phyloP scores from a whole-genome alignment of 306 rosid species.

The Parietaria judaica region DNA sequence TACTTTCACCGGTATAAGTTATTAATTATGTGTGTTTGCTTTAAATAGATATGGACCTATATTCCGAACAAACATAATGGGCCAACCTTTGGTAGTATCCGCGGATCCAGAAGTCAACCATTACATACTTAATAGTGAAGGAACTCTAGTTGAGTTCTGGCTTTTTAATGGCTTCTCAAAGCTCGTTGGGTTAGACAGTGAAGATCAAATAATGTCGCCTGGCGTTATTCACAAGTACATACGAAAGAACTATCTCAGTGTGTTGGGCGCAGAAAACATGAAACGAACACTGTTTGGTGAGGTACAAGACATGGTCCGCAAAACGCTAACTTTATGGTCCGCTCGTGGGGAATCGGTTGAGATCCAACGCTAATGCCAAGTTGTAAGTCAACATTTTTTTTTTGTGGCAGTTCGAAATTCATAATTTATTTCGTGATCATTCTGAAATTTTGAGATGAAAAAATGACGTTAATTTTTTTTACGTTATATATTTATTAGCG shows the following conservation, averaged over 20 bases:
- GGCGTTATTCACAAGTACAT: conserved; percentile 20
- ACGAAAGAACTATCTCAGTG: conserved; percentile 9
- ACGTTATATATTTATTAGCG: no score
- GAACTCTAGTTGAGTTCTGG: conserved; percentile 19
- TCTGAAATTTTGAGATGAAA: no score
- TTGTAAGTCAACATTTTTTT: conserved; percentile 4
- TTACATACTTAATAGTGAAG: conserved; percentile 14
- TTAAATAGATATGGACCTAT: neutral
- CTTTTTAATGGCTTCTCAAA: conserved; percentile 16
- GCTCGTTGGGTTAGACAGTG: conserved; percentile 3
- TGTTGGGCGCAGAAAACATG: conserved; percentile 25
- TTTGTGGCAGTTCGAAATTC: no score
- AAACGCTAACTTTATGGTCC: conserved; percentile 23
- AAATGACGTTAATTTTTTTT: neutral
- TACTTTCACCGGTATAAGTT: no score
- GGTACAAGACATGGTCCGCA: conserved; percentile 8
- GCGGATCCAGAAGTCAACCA: conserved; percentile 17
- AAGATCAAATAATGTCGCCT: conserved; percentile 1
- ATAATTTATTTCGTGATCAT: no score
- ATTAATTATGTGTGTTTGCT: no score
- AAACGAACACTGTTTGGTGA: conserved; percentile 23
- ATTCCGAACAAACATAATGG: conserved; percentile 16
- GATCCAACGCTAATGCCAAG: conserved; percentile 16
- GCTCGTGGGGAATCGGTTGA: conserved; percentile 22
- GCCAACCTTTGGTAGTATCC: conserved; percentile 13